Evolutionary conservation across 2,329 filamentous ascomycete genomes (phyloP).

Genomic region (Beauveria brongniartii): DNA sequence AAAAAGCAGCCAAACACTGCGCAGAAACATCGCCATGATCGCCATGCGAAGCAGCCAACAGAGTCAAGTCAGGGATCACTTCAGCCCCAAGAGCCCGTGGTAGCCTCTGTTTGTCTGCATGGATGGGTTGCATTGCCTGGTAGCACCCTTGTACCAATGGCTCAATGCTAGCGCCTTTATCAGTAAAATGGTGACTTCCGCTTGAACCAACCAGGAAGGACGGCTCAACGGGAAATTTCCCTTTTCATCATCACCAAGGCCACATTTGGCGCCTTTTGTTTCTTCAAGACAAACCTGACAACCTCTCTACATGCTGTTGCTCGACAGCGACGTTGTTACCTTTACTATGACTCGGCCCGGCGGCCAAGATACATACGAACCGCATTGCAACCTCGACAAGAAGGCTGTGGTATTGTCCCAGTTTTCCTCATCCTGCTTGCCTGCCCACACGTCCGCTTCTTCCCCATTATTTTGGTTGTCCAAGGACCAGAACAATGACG

Average conservation of each 20-base stretch:
- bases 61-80: background rate
- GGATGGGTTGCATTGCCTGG: background rate
- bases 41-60: background rate
- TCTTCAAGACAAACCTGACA: background rate
- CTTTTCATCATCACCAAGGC: background rate
- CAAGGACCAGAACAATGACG: slow-evolving; percentile 6
- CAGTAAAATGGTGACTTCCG: background rate
- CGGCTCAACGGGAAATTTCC: background rate
- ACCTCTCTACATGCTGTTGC: background rate
- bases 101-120: background rate
- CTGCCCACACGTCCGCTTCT: background rate
- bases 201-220: background rate
- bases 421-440: background rate
- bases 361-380: background rate
- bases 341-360: background rate
- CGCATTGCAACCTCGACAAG: background rate
- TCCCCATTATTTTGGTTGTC: background rate
- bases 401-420: background rate
- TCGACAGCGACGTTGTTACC: background rate
- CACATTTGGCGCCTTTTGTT: background rate
- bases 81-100: background rate
- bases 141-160: background rate
- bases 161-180: background rate
- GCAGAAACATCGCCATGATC: background rate
- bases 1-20: background rate